These are phyloP conservation scores for Stemphylium beticola DNA, from an alignment of 2,329 filamentous ascomycete species.

Conservation along the genomic window DNA sequence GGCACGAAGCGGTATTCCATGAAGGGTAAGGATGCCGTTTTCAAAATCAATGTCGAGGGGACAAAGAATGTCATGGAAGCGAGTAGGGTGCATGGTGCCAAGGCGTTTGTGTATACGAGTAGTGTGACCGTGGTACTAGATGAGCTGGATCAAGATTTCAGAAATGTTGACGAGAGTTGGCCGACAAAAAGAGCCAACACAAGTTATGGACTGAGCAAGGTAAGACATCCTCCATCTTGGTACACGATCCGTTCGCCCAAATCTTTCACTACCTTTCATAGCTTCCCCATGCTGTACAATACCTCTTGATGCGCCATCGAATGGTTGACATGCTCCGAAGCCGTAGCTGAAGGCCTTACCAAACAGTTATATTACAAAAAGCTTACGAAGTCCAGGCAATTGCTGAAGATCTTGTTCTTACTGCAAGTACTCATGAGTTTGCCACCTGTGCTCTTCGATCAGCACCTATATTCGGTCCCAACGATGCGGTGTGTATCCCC, in stretches of 20 bases:
- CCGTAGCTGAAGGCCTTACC: too few species aligned
- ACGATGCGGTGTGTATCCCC: constrained; percentile 77
- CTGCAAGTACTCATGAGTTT: constrained; percentile 71
- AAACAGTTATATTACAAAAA: too few species aligned
- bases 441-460: constrained; percentile 83
- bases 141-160: constrained; percentile 72
- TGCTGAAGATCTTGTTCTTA: constrained; percentile 81
- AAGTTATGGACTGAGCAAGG: constrained; percentile 92
- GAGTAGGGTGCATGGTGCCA: constrained; percentile 71
- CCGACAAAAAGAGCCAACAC: constrained; percentile 74
- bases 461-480: constrained; percentile 88
- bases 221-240: constrained; percentile 38
- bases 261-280: neutral
- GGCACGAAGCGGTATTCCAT: constrained; percentile 50
- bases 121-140: constrained; percentile 87
- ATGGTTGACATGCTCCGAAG: too few species aligned
- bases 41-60: constrained; percentile 86
- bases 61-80: constrained; percentile 79
- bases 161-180: constrained; percentile 84
- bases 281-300: neutral
- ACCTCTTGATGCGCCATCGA: too few species aligned
- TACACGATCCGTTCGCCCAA: neutral
- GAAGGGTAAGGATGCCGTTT: constrained; percentile 61
- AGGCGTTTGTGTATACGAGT: constrained; percentile 88
- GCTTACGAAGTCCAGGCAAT: constrained; percentile 60